Percentiles rank a stretch among this genome's conserved stretches.
Conservation (phyloP, 352 stramenopile genomes). For the Phytopythium helicoides region DNA sequence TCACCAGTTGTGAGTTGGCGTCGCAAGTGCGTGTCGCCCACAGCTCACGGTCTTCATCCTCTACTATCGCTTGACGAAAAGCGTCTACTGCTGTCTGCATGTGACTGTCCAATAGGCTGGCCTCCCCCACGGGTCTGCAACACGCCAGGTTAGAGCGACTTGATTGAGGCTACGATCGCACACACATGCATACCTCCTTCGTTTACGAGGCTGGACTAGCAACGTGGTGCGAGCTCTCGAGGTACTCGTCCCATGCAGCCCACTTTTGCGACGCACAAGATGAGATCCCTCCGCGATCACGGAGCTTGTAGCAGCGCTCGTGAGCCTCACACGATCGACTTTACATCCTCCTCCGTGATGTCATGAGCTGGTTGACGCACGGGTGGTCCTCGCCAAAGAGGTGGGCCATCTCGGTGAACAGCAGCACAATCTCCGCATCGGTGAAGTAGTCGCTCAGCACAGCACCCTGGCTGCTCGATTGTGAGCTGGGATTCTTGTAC, state of each 20-base stretch:
- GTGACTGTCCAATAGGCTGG: too few species aligned
- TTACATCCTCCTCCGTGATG: neutral
- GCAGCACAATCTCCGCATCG: constrained; percentile 13
- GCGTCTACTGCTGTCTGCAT: neutral
- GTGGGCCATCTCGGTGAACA: constrained; percentile 20
- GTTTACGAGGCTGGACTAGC: neutral
- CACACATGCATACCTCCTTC: constrained; percentile 1
- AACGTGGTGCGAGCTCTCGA: constrained; percentile 9
- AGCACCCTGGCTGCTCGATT: constrained; percentile 1
- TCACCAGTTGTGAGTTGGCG: constrained; percentile 1
- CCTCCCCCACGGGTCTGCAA: too few species aligned
- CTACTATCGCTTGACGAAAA: constrained; percentile 1
- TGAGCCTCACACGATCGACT: constrained; percentile 3
- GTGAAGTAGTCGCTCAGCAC: constrained; percentile 5
- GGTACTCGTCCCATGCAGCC: constrained; percentile 21
- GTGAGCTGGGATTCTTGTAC: neutral
- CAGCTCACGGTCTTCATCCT: neutral
- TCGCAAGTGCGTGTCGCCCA: neutral
- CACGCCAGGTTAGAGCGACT: too few species aligned
- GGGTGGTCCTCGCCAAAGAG: constrained; percentile 29
- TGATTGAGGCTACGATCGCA: too few species aligned
- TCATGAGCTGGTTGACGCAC: constrained; percentile 23
- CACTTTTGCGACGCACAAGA: constrained; percentile 17
- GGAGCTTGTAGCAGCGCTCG: constrained; percentile 11
- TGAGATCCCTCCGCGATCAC: neutral